Conservation (phyloP, 2,329 filamentous ascomycete genomes). For the Alternaria angustiovoidea region DNA sequence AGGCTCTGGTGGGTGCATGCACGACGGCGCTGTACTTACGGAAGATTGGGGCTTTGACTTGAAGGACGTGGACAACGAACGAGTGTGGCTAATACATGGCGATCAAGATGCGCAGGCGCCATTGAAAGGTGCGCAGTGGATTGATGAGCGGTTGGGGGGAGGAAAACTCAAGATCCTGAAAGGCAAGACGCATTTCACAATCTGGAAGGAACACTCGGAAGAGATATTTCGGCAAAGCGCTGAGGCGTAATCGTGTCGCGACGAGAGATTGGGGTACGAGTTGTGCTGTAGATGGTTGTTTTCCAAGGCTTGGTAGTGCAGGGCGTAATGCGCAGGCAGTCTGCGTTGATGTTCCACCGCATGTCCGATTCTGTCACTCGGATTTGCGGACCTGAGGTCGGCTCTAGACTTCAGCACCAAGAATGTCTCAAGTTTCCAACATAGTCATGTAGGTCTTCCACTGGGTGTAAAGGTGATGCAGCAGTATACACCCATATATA, state of each 20-base stretch:
- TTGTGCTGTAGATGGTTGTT: neutral
- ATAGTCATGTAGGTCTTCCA: neutral
- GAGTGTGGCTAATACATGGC: conserved; percentile 31
- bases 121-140: conserved; percentile 28
- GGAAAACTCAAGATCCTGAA: conserved; percentile 28
- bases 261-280: neutral
- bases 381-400: neutral
- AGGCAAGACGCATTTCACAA: conserved; percentile 32
- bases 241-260: conserved; percentile 9
- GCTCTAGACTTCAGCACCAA: neutral
- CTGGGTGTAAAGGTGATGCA: neutral
- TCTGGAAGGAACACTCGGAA: conserved; percentile 31
- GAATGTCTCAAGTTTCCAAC: neutral
- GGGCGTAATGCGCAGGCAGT: neutral
- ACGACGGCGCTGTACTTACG: conserved; percentile 24
- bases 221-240: conserved; percentile 26
- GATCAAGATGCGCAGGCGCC: conserved; percentile 29
- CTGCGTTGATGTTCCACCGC: neutral
- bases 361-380: neutral
- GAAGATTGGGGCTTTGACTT: conserved; percentile 33
- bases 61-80: conserved; percentile 23
- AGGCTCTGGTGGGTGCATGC: conserved; percentile 22
- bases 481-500: neutral
- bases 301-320: neutral
- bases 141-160: conserved; percentile 26